Evolutionary conservation across 768 basidiomycete genomes (phyloP), one percentile per base, ranked within the genome.

Genomic region (Amanita rubescens): DNA sequence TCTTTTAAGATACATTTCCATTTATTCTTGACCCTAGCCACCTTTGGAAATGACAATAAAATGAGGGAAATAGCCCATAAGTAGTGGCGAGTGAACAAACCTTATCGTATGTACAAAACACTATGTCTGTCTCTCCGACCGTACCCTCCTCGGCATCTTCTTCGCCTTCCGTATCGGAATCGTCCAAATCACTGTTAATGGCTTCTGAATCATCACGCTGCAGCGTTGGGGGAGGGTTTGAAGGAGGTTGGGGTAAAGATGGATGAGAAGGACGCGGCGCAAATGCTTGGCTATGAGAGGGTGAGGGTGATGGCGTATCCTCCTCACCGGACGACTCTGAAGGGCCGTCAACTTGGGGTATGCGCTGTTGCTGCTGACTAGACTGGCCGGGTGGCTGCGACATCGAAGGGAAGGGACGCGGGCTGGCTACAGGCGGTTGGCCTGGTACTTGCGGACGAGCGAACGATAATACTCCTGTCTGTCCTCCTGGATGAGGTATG

Each of bases 1-100:
- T 98, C 96, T 70, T 96, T 96, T 49, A 99, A 78, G 20, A 91
- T 84, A 56, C 94, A 94, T 75, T 98, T 99, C 96, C 96, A 99
- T 74, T 98, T 99, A 74, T 96, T 98, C 73, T 98, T 99, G 22
- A 98, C 95, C n/a, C 96, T 80, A 41, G 94, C 93, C 33, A 98
- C 95, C 94, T 98, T 59, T 27, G 30, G 39, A 15, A 35, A 47
- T 17, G n/a, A n/a, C 43, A 55, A 14, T 19, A 58, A 57, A 50
- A 30, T 41, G 24, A 53, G 53, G 17, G 38, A 39, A 4, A 20
- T 35, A 11, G 35, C 24, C 12, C 15, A 47, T 56, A 15, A 58
- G 3, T 30, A 58, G 24, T 12, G 19, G 22, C 41, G 57, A n/a
- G 53, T 25, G 10, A 49, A 22, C 75, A 37, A 53, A 92, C 95